These are phyloP conservation scores for Suhomyces maxii DNA, from an alignment of 1,139 yeast species.

Conservation along the genomic window DNA sequence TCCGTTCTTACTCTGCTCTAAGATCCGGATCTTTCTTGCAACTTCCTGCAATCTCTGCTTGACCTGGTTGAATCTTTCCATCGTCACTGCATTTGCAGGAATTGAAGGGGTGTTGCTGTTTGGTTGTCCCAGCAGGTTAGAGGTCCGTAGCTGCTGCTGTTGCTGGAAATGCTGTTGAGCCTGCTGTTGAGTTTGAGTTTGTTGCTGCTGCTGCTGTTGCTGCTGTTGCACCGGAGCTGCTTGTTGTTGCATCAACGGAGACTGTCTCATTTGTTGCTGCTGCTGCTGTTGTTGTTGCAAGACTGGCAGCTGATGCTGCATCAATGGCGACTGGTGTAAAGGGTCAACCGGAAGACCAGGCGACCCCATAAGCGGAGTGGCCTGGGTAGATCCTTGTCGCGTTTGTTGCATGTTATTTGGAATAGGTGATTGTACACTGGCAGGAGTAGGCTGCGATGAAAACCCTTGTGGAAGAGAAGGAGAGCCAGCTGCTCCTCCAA, in stretches of 20 bases:
- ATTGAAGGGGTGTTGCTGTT: constrained; percentile 7
- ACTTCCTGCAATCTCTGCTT: constrained; percentile 41
- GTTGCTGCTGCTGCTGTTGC: constrained; percentile 12
- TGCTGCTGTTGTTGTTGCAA: constrained; percentile 7
- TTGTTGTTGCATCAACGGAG: constrained; percentile 10
- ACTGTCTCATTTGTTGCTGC: constrained; percentile 9
- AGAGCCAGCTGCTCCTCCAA: background rate
- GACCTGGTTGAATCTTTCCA: constrained; percentile 45
- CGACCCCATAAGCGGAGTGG: constrained; percentile 14
- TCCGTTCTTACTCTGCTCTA: constrained; percentile 35
- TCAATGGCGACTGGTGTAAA: constrained; percentile 15
- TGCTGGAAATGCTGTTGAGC: constrained; percentile 12
- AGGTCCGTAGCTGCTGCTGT: constrained; percentile 8
- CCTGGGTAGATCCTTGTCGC: constrained; percentile 13
- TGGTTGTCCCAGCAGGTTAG: constrained; percentile 1
- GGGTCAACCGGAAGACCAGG: constrained; percentile 6
- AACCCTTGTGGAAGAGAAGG: background rate
- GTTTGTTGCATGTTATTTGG: constrained; percentile 6
- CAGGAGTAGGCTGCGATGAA: background rate
- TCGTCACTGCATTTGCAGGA: constrained; percentile 35
- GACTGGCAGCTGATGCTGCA: constrained; percentile 12
- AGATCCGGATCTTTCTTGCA: constrained; percentile 37
- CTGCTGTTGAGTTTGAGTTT: constrained; percentile 8
- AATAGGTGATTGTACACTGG: constrained; percentile 6
- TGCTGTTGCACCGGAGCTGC: constrained; percentile 7